Percentiles rank a stretch among this genome's conserved stretches.
Evolutionary conservation across 345 rosid genomes (phyloP).

Genomic region (Laguncularia racemosa): DNA sequence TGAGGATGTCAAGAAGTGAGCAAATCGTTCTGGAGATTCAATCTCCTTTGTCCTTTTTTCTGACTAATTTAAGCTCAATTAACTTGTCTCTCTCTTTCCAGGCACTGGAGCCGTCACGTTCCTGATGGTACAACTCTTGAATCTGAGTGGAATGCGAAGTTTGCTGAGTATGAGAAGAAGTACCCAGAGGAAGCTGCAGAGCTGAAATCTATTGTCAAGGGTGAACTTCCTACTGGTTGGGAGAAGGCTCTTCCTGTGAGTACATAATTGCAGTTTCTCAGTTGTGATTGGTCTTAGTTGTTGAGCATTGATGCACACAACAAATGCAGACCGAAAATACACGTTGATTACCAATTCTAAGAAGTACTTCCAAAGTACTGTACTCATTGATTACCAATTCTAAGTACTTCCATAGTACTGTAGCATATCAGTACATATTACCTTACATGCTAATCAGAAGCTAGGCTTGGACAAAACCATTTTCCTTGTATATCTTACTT

Average conservation of each 20-base stretch:
- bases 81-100: constrained; percentile 20
- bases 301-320: background rate
- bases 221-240: constrained; percentile 89
- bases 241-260: constrained; percentile 91
- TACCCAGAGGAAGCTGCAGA: constrained; percentile 91
- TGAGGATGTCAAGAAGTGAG: constrained; percentile 81
- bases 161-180: constrained; percentile 81
- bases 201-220: constrained; percentile 63
- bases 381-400: too few relatives aligned
- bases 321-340: too few relatives aligned
- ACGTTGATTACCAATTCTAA: too few relatives aligned
- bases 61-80: constrained; percentile 2
- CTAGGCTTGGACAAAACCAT: too few relatives aligned
- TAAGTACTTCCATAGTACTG: too few relatives aligned
- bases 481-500: too few relatives aligned
- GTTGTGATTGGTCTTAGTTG: background rate
- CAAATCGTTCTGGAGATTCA: background rate
- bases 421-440: too few relatives aligned
- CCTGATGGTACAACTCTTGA: constrained; percentile 66
- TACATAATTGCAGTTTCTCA: constrained; percentile 1
- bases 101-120: constrained; percentile 95
- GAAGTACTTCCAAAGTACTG: too few relatives aligned
- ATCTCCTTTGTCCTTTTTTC: background rate
- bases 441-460: too few relatives aligned
- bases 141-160: constrained; percentile 86